phyloP scores from a whole-genome alignment of 2,329 filamentous ascomycete genomes.

The Teratosphaeria destructans region DNA sequence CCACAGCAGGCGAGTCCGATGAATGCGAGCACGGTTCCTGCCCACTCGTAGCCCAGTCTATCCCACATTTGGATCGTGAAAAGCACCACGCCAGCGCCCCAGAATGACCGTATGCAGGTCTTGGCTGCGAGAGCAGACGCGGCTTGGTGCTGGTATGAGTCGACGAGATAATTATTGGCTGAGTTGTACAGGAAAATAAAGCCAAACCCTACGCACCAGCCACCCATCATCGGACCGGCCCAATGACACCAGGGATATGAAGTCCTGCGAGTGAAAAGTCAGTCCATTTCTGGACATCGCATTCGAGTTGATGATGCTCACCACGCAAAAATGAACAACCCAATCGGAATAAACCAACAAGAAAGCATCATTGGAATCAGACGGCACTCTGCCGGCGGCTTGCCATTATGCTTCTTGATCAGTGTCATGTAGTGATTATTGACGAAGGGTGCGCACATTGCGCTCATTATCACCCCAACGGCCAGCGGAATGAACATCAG shows the following conservation, averaged over 20 bases:
- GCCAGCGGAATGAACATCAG: slow-evolving; percentile 45
- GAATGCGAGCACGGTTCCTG: slow-evolving; percentile 41
- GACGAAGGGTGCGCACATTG: slow-evolving; percentile 46
- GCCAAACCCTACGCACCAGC: slow-evolving; percentile 23
- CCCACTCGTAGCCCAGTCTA: slow-evolving; percentile 28
- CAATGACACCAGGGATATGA: slow-evolving; percentile 57
- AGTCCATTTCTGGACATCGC: not conserved
- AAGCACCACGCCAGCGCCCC: slow-evolving; percentile 27
- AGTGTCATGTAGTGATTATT: slow-evolving; percentile 71
- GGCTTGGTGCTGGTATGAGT: slow-evolving; percentile 62
- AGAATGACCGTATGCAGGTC: slow-evolving; percentile 27
- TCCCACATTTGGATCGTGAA: slow-evolving; percentile 28
- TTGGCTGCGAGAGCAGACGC: slow-evolving; percentile 40
- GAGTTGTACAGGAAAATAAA: slow-evolving; percentile 25
- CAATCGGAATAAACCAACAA: slow-evolving; percentile 52
- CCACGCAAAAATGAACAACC: slow-evolving; percentile 55
- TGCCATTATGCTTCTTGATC: slow-evolving; percentile 53
- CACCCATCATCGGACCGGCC: slow-evolving; percentile 48
- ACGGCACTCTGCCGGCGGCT: slow-evolving; percentile 43
- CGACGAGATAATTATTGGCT: slow-evolving; percentile 42
- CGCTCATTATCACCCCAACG: slow-evolving; percentile 18
- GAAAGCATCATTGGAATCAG: slow-evolving; percentile 21
- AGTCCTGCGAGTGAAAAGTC: slow-evolving; percentile 47
- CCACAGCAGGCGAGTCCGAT: slow-evolving; percentile 66
- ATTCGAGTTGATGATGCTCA: not conserved